Conservation (phyloP, 306 rosid genomes). For the Abrus precatorius region DNA sequence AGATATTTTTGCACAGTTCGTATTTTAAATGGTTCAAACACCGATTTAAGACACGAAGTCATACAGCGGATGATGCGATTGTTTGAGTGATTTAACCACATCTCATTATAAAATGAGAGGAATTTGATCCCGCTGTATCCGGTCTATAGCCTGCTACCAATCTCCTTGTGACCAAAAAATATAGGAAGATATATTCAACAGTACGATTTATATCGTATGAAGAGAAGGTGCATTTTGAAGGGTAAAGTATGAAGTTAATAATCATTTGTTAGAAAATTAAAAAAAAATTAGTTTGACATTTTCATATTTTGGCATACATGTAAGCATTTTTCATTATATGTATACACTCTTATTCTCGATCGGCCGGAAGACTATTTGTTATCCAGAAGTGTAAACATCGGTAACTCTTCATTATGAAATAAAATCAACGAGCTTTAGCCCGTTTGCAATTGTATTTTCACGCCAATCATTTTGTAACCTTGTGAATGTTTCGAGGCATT, state of each 20-base stretch:
- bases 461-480: background rate
- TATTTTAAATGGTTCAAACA: background rate
- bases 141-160: background rate
- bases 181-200: too few species aligned
- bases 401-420: too few species aligned
- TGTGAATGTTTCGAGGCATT: background rate
- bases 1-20: background rate
- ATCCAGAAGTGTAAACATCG: background rate
- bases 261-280: too few species aligned
- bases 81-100: background rate
- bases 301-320: too few species aligned
- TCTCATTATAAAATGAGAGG: background rate
- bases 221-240: too few species aligned
- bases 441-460: background rate
- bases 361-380: background rate
- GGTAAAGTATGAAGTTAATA: background rate
- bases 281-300: too few species aligned
- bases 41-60: too few species aligned
- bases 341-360: background rate
- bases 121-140: background rate
- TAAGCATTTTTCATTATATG: too few species aligned
- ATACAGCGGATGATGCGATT: background rate
- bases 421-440: background rate
- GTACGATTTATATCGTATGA: too few species aligned
- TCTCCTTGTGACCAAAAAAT: too few species aligned